Evolutionary conservation across 129 eudicot species (phyloP), one percentile per base, ranked within the genome.

Genomic region (Escallonia rubra): DNA sequence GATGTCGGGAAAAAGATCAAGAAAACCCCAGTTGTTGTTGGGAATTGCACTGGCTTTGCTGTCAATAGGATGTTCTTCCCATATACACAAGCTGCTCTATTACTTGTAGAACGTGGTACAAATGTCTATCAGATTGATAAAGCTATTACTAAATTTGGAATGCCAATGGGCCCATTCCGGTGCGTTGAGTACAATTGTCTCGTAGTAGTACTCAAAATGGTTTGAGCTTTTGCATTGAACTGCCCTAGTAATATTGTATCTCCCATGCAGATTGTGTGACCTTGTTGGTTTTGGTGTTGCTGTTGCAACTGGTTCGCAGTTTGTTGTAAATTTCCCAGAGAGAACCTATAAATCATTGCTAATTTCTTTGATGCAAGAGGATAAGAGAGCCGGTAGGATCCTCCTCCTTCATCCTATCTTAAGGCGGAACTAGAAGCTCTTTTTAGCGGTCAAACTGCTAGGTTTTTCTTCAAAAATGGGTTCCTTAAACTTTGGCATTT

Each of bases 131-230:
- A 72, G 69, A 87, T 94, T 57, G 99, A 94, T 64, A 74, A 65
- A 76, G 95, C 83, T n/a, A 83, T 87, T 45, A 82, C 94, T 59
- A 90, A 94, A 59, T 94, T 89, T 59, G 99, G 99, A 80, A 94
- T 94, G 99, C 94, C 96, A 16, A 94, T 94, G 97, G 97, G 99
- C 10, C 99, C 97, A 12, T 94, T 94, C 71, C 85, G 96, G 96
- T 77, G 70, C 2, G 14, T 59, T 8, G 11, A 6, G 34, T 38
- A 12, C 13, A 56, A 48, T 12, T 50, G 10, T 57, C 9, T 63
- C 1, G 43, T 59, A 60, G 7, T 11, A 6, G 11, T 2, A 43
- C 11, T 2, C 46, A 34, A 50, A 4, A 6, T 68, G 39, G 23
- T 23, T n/a, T n/a, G 12, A 13, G 12, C 34, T 44, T 15, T 7